Conservation (phyloP, 2,329 filamentous ascomycete genomes). For the Epichloe bromicola region DNA sequence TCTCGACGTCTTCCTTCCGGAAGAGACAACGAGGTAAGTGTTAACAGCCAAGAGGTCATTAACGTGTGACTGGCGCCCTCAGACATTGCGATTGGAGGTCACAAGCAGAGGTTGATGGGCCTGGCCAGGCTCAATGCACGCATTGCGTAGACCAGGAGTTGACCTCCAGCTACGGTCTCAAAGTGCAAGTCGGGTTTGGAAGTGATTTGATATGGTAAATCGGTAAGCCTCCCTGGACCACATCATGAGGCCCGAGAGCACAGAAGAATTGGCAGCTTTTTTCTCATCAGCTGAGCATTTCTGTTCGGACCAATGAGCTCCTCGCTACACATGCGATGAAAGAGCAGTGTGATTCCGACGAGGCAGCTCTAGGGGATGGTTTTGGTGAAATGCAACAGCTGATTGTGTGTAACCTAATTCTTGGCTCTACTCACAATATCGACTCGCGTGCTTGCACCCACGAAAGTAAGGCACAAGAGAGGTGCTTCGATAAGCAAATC, state of each 20-base stretch:
- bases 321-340: slow-evolving; percentile 22
- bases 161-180: slow-evolving; percentile 21
- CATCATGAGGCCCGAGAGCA: slow-evolving; percentile 29
- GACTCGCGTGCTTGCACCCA: slow-evolving; percentile 3
- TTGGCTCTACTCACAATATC: slow-evolving; percentile 26
- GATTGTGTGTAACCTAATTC: slow-evolving; percentile 35
- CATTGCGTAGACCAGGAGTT: slow-evolving; percentile 26
- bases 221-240: slow-evolving; percentile 2
- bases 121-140: slow-evolving; percentile 37
- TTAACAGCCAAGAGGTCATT: slow-evolving; percentile 15
- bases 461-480: neutral
- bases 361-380: slow-evolving; percentile 18
- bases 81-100: slow-evolving; percentile 24
- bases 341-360: slow-evolving; percentile 30
- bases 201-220: slow-evolving; percentile 6
- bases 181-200: slow-evolving; percentile 19
- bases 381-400: slow-evolving; percentile 24
- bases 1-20: slow-evolving; percentile 34
- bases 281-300: slow-evolving; percentile 28
- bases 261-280: slow-evolving; percentile 22
- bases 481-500: neutral
- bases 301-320: slow-evolving; percentile 30
- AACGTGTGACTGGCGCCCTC: slow-evolving; percentile 36
- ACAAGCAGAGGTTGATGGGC: slow-evolving; percentile 41
- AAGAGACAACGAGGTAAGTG: slow-evolving; percentile 31